Percentiles rank a stretch among this genome's conserved stretches.
Evolutionary conservation across 495 filamentous ascomycete genomes (phyloP).

Genomic region (Tirmania nivea): DNA sequence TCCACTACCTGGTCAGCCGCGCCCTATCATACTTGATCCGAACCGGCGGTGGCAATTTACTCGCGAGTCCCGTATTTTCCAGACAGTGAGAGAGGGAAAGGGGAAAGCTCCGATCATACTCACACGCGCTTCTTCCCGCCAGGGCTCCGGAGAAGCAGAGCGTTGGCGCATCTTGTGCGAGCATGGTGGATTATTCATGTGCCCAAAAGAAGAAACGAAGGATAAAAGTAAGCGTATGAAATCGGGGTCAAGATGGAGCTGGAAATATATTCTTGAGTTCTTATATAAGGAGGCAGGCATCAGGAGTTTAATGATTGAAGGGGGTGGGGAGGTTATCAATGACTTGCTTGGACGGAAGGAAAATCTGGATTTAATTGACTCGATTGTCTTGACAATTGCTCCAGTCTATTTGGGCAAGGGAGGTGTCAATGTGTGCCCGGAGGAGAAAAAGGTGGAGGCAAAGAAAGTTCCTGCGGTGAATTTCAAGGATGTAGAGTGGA

Average conservation of each 20-base stretch:
- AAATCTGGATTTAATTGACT: constrained; percentile 41
- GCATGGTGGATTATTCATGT: constrained; percentile 24
- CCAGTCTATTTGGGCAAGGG: constrained; percentile 64
- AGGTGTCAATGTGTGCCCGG: constrained; percentile 49
- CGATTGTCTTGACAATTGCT: constrained; percentile 64
- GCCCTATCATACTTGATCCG: constrained; percentile 63
- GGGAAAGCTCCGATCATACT: constrained; percentile 56
- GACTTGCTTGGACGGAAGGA: constrained; percentile 37
- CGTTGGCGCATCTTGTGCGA: constrained; percentile 14
- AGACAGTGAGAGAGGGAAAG: constrained; percentile 38
- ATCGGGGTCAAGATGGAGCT: constrained; percentile 22
- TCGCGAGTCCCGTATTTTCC: constrained; percentile 37
- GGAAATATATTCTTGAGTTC: constrained; percentile 38
- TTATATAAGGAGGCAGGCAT: constrained; percentile 36
- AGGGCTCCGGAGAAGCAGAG: constrained; percentile 12
- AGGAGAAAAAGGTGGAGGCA: constrained; percentile 32
- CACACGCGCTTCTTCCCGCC: constrained; percentile 19
- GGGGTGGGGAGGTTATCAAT: constrained; percentile 58
- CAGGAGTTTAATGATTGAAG: constrained; percentile 72
- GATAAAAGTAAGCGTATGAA: neutral
- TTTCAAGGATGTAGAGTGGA: constrained; percentile 47
- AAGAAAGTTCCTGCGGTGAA: constrained; percentile 21
- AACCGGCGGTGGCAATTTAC: constrained; percentile 41
- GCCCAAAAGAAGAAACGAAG: constrained; percentile 4
- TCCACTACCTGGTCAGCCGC: constrained; percentile 37